phyloP scores from a whole-genome alignment of 768 basidiomycete species.

The Boletus reticulatus region DNA sequence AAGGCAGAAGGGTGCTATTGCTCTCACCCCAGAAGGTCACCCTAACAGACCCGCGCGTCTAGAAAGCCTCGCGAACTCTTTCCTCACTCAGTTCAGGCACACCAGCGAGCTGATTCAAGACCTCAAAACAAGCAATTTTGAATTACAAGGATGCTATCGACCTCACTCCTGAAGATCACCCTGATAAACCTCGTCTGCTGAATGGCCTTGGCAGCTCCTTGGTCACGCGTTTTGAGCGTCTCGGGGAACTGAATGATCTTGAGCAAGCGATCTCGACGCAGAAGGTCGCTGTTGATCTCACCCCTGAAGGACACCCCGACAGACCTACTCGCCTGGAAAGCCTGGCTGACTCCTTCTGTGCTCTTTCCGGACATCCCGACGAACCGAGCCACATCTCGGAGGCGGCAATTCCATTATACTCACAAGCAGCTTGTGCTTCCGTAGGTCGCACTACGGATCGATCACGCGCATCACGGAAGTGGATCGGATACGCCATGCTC shows the following conservation, averaged over 20 bases:
- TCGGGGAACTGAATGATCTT: not conserved
- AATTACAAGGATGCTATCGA: not conserved
- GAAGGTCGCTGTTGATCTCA: not conserved
- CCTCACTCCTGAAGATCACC: not conserved
- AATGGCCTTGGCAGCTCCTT: not conserved
- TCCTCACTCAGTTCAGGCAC: not conserved
- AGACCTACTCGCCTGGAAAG: not conserved
- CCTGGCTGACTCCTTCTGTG: not conserved
- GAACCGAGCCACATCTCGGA: not conserved
- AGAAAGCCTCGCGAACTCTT: not conserved
- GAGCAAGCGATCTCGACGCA: not conserved
- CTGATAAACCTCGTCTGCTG: not conserved
- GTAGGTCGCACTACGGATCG: not conserved
- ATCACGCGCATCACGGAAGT: constrained; percentile 7
- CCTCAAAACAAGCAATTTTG: not conserved
- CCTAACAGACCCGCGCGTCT: not conserved
- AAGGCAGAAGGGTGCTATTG: too few species aligned
- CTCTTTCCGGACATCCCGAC: not conserved
- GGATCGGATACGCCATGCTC: not conserved
- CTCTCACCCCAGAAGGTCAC: not conserved
- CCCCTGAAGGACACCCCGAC: not conserved
- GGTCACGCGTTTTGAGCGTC: not conserved
- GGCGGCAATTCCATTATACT: not conserved
- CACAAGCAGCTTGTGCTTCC: constrained; percentile 1
- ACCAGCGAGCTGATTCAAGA: not conserved